phyloP scores from a whole-genome alignment of 768 basidiomycete species.

The Pleurotus salmoneostramineus region DNA sequence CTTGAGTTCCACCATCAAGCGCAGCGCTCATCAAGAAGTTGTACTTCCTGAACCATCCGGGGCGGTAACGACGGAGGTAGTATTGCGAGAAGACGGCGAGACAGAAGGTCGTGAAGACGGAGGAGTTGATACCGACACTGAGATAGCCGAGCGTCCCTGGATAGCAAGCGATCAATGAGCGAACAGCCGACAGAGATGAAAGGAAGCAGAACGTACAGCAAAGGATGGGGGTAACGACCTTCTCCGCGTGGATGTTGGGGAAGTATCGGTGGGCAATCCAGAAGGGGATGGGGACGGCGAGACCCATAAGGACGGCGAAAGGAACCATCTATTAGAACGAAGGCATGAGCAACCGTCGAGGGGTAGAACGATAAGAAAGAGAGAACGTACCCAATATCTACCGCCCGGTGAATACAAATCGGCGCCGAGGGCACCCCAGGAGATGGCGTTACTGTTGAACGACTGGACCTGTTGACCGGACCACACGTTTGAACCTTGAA shows the following conservation, averaged over 20 bases:
- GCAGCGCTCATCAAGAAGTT: slow-evolving; percentile 50
- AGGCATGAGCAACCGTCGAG: slow-evolving; percentile 3
- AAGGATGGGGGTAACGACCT: slow-evolving; percentile 47
- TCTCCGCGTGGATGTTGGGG: slow-evolving; percentile 43
- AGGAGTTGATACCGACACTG: slow-evolving; percentile 55
- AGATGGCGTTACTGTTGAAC: slow-evolving; percentile 44
- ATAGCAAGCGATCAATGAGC: no score
- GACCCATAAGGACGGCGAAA: slow-evolving; percentile 44
- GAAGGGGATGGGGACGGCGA: slow-evolving; percentile 53
- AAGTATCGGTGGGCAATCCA: slow-evolving; percentile 43
- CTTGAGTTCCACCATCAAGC: slow-evolving; percentile 48
- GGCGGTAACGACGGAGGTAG: slow-evolving; percentile 37
- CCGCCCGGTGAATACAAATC: slow-evolving; percentile 40
- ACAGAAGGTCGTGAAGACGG: slow-evolving; percentile 41
- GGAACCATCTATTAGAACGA: slow-evolving; percentile 34
- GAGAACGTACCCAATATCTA: slow-evolving; percentile 37
- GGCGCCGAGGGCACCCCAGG: slow-evolving; percentile 56
- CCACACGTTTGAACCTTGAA: slow-evolving; percentile 54
- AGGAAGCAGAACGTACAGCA: slow-evolving; percentile 34
- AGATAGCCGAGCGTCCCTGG: slow-evolving; percentile 42
- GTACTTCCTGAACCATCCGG: slow-evolving; percentile 47
- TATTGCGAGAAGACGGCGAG: slow-evolving; percentile 44
- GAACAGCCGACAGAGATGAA: no score
- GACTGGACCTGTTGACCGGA: slow-evolving; percentile 38
- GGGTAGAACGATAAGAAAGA: slow-evolving; percentile 12